Conservation (phyloP, 768 basidiomycete species). For the Rhizopogon rudus region DNA sequence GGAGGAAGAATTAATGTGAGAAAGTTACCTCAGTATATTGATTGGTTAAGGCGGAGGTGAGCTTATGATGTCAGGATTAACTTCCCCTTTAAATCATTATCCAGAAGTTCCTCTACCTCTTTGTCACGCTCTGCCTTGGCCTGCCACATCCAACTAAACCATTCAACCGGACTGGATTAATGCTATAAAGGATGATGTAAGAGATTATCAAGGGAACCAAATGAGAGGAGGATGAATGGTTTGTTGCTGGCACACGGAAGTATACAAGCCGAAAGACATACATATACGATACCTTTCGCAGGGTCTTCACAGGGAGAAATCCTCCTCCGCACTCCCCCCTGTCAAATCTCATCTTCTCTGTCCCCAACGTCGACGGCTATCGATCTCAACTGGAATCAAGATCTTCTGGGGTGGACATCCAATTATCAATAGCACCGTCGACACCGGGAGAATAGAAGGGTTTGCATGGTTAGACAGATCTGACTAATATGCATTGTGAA, state of each 20-base stretch:
- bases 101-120: slow-evolving; percentile 15
- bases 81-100: slow-evolving; percentile 15
- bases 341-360: slow-evolving; percentile 45
- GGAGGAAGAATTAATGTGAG: slow-evolving; percentile 22
- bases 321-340: slow-evolving; percentile 65
- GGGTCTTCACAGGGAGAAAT: slow-evolving; percentile 41
- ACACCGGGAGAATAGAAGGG: too few species aligned
- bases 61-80: slow-evolving; percentile 24
- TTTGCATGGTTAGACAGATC: too few species aligned
- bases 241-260: slow-evolving; percentile 38
- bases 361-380: slow-evolving; percentile 19
- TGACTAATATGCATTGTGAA: too few species aligned
- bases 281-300: slow-evolving; percentile 54
- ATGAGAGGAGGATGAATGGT: slow-evolving; percentile 56
- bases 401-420: too few species aligned
- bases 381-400: too few species aligned
- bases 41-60: background rate
- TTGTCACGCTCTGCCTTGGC: slow-evolving; percentile 24
- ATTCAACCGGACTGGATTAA: slow-evolving; percentile 25
- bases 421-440: too few species aligned
- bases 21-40: too few species aligned
- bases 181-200: slow-evolving; percentile 8
- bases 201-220: slow-evolving; percentile 27
- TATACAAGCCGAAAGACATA: slow-evolving; percentile 33
- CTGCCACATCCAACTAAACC: slow-evolving; percentile 21